These are phyloP conservation scores for Volvox africanus DNA, from an alignment of 139 green algal genomes.

Conservation along the genomic window DNA sequence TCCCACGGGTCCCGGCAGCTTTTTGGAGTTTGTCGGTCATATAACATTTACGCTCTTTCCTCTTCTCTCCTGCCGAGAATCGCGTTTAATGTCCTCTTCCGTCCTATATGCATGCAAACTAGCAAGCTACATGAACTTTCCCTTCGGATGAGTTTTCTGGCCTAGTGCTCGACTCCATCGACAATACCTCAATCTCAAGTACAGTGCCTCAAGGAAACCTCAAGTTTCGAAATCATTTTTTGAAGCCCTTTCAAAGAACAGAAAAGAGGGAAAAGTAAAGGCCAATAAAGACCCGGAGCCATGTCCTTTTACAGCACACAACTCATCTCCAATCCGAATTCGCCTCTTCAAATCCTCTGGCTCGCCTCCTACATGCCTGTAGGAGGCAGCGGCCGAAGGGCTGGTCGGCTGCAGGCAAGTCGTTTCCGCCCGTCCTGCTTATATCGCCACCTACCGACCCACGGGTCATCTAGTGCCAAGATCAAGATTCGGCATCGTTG, in stretches of 20 bases:
- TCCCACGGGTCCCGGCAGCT: too few relatives aligned
- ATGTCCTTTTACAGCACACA: constrained; percentile 33
- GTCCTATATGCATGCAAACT: too few relatives aligned
- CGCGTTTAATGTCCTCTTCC: too few relatives aligned
- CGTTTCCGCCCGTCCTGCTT: neutral
- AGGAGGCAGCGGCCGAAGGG: neutral
- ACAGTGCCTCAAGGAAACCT: neutral
- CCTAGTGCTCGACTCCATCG: too few relatives aligned
- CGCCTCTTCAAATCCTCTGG: constrained; percentile 12
- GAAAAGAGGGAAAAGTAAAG: neutral
- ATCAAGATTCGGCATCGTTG: neutral
- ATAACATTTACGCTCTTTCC: too few relatives aligned
- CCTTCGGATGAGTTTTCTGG: too few relatives aligned
- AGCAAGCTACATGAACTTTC: too few relatives aligned
- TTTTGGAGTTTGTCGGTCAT: too few relatives aligned
- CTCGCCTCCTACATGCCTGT: constrained; percentile 1
- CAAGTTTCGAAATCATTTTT: neutral
- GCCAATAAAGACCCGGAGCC: neutral
- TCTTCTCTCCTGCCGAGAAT: too few relatives aligned
- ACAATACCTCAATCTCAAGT: too few relatives aligned
- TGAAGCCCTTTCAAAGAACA: neutral
- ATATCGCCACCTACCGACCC: neutral
- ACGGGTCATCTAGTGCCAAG: neutral
- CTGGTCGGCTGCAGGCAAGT: neutral
- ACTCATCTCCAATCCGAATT: neutral